Evolutionary conservation across 169 alveolate species (phyloP).

Genomic region (Cryptosporidium andersoni): DNA sequence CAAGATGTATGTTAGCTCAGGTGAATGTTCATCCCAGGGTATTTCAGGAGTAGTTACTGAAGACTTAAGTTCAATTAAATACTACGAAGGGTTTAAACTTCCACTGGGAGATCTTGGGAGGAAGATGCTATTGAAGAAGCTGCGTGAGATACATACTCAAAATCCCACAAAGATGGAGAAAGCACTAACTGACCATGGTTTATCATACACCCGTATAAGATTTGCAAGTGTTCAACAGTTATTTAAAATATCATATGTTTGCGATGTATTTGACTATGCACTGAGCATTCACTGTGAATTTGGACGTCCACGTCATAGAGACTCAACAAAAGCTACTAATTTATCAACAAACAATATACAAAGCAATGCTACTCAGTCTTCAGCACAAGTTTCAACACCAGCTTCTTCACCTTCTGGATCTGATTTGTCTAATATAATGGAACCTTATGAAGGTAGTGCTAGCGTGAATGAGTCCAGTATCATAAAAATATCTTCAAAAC

Average conservation of each 20-base stretch:
- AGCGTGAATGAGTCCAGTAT: no score
- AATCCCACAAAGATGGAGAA: constrained; percentile 70
- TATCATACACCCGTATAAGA: constrained; percentile 57
- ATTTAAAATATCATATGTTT: constrained; percentile 57
- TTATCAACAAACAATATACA: not conserved
- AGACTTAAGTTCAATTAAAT: constrained; percentile 53
- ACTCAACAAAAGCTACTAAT: constrained; percentile 32
- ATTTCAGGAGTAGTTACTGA: constrained; percentile 16
- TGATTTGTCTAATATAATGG: not conserved
- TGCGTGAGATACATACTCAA: constrained; percentile 67
- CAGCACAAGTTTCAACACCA: not conserved
- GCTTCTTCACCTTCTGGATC: constrained; percentile 6
- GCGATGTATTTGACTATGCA: constrained; percentile 68
- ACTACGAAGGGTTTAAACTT: constrained; percentile 58
- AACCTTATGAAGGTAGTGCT: not conserved
- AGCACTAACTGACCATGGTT: constrained; percentile 67
- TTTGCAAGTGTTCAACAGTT: constrained; percentile 67
- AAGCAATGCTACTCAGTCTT: not conserved
- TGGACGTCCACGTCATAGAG: constrained; percentile 69
- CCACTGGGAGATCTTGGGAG: constrained; percentile 69
- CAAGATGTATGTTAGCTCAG: not conserved
- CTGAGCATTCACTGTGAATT: constrained; percentile 66
- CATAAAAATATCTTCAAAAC: no score
- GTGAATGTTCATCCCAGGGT: constrained; percentile 1
- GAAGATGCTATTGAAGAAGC: constrained; percentile 49